Percentiles rank a stretch among this genome's conserved stretches.
Evolutionary conservation across 495 filamentous ascomycete genomes (phyloP).

Genomic region (Aspergillus ostianus): DNA sequence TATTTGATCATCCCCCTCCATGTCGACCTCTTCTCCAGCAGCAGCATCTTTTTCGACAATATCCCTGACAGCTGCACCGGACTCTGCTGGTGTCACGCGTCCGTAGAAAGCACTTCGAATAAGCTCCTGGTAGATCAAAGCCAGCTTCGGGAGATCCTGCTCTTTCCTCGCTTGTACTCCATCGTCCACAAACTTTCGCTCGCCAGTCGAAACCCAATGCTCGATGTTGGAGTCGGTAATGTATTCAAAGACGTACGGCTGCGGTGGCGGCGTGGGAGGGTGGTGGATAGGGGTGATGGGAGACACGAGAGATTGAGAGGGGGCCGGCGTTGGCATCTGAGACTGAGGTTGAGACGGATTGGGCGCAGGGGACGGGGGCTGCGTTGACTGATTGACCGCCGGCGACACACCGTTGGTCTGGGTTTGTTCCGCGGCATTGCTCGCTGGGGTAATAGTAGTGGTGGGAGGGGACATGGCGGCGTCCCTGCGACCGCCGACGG

Average conservation of each 20-base stretch:
- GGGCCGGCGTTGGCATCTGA: conserved; percentile 25
- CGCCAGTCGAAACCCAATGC: conserved; percentile 51
- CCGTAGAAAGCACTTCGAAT: conserved; percentile 67
- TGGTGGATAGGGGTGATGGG: conserved; percentile 18
- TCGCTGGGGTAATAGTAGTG: conserved; percentile 26
- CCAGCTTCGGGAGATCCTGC: conserved; percentile 63
- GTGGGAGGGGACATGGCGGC: conserved; percentile 41
- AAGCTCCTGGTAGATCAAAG: conserved; percentile 81
- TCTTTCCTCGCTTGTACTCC: conserved; percentile 55
- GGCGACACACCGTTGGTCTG: conserved; percentile 26
- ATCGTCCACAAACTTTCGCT: conserved; percentile 42
- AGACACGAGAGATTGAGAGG: conserved; percentile 19
- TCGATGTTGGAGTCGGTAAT: conserved; percentile 49
- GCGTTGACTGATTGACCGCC: conserved; percentile 14
- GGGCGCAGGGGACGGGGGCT: conserved; percentile 28
- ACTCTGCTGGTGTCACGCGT: conserved; percentile 62
- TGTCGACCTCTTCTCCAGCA: conserved; percentile 34
- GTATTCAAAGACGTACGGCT: conserved; percentile 55
- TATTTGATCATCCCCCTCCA: conserved; percentile 31
- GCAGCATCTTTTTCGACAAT: conserved; percentile 61
- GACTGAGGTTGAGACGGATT: conserved; percentile 16
- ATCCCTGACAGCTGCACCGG: conserved; percentile 69
- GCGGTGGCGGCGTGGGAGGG: conserved; percentile 22
- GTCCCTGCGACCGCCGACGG: conserved; percentile 31
- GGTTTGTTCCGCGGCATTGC: conserved; percentile 24